These are phyloP conservation scores for Chaetoceros muelleri DNA, from an alignment of 108 stramenopile genomes.

Conservation along the genomic window DNA sequence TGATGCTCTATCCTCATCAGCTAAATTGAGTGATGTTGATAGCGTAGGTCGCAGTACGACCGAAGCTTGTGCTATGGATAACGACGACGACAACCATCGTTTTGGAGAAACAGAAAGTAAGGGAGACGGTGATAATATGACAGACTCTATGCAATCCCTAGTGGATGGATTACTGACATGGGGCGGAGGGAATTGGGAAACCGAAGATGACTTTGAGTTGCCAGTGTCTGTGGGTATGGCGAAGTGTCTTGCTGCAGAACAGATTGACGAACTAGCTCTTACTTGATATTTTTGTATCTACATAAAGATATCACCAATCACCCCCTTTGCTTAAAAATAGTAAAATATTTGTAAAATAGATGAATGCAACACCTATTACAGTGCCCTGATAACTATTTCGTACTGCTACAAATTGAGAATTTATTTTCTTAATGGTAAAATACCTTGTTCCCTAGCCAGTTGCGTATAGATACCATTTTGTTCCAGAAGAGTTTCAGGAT, in stretches of 20 bases:
- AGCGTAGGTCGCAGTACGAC: neutral
- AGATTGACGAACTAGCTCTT: too few species aligned
- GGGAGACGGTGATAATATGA: slow-evolving; percentile 29
- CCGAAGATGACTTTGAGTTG: slow-evolving; percentile 39
- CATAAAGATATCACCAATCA: too few species aligned
- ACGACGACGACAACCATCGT: neutral
- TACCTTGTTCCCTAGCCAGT: slow-evolving; percentile 80
- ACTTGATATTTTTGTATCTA: too few species aligned
- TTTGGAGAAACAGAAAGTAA: neutral
- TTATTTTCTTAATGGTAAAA: slow-evolving; percentile 18
- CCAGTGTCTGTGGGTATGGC: too few species aligned
- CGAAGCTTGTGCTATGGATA: slow-evolving; percentile 5
- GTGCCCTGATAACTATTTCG: too few species aligned
- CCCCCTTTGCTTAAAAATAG: too few species aligned
- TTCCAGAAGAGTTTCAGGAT: slow-evolving; percentile 80
- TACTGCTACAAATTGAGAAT: too few species aligned
- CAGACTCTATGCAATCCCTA: slow-evolving; percentile 74
- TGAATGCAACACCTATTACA: too few species aligned
- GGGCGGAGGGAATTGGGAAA: slow-evolving; percentile 58
- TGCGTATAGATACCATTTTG: slow-evolving; percentile 52
- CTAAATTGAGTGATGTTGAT: neutral
- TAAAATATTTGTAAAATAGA: too few species aligned
- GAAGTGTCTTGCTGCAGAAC: too few species aligned
- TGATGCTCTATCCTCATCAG: neutral
- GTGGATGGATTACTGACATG: slow-evolving; percentile 80